These are phyloP conservation scores for Ustilago xerochloae DNA, from an alignment of 1,284 basidiomycete genomes.

Conservation along the genomic window DNA sequence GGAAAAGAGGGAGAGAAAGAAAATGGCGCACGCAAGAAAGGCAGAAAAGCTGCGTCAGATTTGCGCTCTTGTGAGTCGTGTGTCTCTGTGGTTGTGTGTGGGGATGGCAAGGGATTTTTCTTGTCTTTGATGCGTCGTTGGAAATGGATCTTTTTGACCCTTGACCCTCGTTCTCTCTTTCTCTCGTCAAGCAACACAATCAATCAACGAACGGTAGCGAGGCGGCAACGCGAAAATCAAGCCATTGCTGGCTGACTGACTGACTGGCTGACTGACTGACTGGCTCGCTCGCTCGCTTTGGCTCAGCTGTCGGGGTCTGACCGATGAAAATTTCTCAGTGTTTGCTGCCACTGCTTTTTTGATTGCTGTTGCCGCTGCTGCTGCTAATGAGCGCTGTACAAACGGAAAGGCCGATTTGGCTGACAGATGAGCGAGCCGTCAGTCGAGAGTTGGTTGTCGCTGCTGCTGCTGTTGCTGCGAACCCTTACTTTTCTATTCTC, in stretches of 20 bases:
- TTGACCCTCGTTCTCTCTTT: conserved; percentile 9
- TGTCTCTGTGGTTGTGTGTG: not conserved
- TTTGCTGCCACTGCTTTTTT: no score
- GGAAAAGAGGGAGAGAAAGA: not conserved
- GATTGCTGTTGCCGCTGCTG: no score
- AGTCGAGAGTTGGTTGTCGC: no score
- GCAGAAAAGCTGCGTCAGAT: conserved; percentile 7
- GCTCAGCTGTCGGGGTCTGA: no score
- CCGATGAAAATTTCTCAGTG: no score
- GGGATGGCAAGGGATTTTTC: not conserved
- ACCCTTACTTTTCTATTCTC: no score
- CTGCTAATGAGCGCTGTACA: no score
- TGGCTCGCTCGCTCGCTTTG: no score
- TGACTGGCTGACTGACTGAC: not conserved
- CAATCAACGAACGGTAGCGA: not conserved
- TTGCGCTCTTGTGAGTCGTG: not conserved
- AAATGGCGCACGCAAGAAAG: not conserved
- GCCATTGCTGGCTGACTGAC: not conserved
- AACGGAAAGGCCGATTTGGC: not conserved
- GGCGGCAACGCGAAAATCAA: not conserved
- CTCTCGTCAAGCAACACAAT: not conserved
- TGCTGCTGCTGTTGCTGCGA: no score
- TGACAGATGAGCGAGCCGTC: not conserved
- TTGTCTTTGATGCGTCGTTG: no score
- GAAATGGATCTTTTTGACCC: conserved; percentile 7